Evolutionary conservation across 306 rosid genomes (phyloP), one percentile per base, ranked within the genome.

Genomic region (Senna siamea): DNA sequence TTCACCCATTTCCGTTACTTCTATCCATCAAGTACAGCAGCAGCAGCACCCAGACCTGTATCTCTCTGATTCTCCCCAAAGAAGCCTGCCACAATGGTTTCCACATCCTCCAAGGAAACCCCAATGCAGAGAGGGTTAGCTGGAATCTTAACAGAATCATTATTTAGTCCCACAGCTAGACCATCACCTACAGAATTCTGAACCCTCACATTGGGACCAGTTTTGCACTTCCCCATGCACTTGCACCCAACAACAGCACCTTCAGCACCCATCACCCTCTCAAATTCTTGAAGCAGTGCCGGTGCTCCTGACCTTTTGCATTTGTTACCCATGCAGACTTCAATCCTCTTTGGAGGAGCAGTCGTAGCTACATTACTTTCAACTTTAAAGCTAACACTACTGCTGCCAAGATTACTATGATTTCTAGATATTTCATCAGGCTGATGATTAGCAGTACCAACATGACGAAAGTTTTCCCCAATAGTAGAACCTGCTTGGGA

Each of bases 181-280:
- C 23, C 50, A 58, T 38, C 83, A 75, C 56, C 79, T 18, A 61
- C 55, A 23, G 76, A 41, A 38, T 60, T 83, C 63, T 35, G 69
- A 80, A 95, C 81, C 83, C 88, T 92, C 48, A 90, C 97, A 69
- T 95, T 95, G 5, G 99, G 99, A 32, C 87, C 98, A 69, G 35
- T 79, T 81, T 76, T 92, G 83, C 99, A 95, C 86, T 92, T 90
- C 4, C 99, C 99, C 98, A 95, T 80, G 82, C 99, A 95, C 74
- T 95, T 95, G 54, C 96, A 88, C 40, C 78, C 89, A 47, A 89
- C 89, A 75, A 90, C 97, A 68, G 84, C 75, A 4, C 88, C 87
- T 57, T 86, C 87, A 74, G n/a, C 86, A 1, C 89, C 93, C 63
- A 86, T 61, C 69, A 72, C 85, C 75, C 69, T 87, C 85, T 72